phyloP scores from a whole-genome alignment of 1,284 basidiomycete genomes.

The Fomitopsis palustris region DNA sequence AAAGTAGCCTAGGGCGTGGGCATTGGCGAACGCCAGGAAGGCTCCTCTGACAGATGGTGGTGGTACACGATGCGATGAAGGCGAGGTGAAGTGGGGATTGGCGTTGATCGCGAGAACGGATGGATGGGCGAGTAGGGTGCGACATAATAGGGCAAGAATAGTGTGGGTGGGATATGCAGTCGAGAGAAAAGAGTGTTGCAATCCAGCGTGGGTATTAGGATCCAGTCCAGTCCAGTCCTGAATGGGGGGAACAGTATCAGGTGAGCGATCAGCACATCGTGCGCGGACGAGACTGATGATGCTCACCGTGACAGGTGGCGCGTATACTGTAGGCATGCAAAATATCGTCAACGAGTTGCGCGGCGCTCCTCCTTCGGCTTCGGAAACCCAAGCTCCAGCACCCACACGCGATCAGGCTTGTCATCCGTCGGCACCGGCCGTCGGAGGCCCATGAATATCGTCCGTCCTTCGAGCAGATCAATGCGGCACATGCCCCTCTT shows the following conservation, averaged over 20 bases:
- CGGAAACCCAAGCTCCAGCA: slow-evolving; percentile 29
- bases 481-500: slow-evolving; percentile 44
- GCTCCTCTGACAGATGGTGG: slow-evolving; percentile 1
- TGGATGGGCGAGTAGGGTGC: neutral
- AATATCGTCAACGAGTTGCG: slow-evolving; percentile 3
- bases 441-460: slow-evolving; percentile 39
- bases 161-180: neutral
- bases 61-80: neutral
- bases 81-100: neutral
- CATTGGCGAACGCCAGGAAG: neutral
- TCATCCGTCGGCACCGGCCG: slow-evolving; percentile 24
- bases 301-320: slow-evolving; percentile 10
- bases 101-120: neutral
- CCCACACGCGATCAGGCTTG: slow-evolving; percentile 22
- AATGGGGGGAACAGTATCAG: neutral
- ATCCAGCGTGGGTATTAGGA: slow-evolving; percentile 8
- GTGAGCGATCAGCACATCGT: neutral
- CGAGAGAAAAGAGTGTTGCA: slow-evolving; percentile 6
- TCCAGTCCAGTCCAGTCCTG: slow-evolving; percentile 9
- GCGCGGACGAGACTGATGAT: neutral
- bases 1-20: neutral
- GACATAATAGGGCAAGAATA: neutral
- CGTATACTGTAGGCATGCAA: slow-evolving; percentile 4
- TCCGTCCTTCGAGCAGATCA: slow-evolving; percentile 43
- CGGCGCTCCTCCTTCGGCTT: slow-evolving; percentile 6